phyloP scores from a whole-genome alignment of 805 yeast genomes.

The Barnettozyma siamensis region DNA sequence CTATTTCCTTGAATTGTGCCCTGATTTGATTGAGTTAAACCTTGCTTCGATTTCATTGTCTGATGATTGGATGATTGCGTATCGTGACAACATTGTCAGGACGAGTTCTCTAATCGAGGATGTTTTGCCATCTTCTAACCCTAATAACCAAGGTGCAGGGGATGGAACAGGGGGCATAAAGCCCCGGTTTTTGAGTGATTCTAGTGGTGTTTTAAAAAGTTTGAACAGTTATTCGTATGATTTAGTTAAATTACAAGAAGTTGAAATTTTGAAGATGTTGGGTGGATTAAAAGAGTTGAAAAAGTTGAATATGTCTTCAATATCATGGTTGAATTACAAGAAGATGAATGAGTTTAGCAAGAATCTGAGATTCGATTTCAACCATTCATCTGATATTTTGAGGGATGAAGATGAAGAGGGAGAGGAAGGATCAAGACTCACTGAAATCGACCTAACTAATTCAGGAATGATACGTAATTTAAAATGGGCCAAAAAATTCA shows the following conservation, averaged over 20 bases:
- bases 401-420: no score
- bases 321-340: slow-evolving; percentile 43
- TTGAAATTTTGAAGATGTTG: slow-evolving; percentile 23
- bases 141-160: no score
- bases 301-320: slow-evolving; percentile 30
- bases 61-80: slow-evolving; percentile 52
- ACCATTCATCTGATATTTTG: no score
- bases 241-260: slow-evolving; percentile 17
- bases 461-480: slow-evolving; percentile 45
- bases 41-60: slow-evolving; percentile 60
- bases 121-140: slow-evolving; percentile 13
- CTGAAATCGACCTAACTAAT: slow-evolving; percentile 39
- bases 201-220: slow-evolving; percentile 19
- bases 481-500: slow-evolving; percentile 36
- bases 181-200: slow-evolving; percentile 18
- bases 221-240: slow-evolving; percentile 13
- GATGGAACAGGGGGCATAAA: neutral
- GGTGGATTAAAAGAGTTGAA: slow-evolving; percentile 34
- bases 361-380: no score
- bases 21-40: slow-evolving; percentile 49
- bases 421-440: no score
- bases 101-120: slow-evolving; percentile 21
- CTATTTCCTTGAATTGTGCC: slow-evolving; percentile 64
- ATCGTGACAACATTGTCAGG: slow-evolving; percentile 4
- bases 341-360: slow-evolving; percentile 27